These are phyloP conservation scores for Coprinellus micaceus DNA, from an alignment of 768 basidiomycete species.

Conservation along the genomic window DNA sequence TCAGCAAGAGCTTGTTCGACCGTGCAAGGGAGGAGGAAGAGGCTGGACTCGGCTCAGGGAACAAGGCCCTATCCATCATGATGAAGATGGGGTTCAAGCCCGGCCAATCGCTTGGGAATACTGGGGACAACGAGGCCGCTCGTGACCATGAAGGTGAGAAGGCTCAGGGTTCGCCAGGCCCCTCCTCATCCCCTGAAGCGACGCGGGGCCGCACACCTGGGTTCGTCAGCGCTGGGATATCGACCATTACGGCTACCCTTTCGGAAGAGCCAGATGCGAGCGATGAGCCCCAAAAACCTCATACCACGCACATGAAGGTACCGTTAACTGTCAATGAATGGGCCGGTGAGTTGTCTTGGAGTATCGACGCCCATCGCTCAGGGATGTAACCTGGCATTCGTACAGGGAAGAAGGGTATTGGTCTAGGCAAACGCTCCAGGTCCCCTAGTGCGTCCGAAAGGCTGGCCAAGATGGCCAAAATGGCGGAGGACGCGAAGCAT, in stretches of 20 bases:
- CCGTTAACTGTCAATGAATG: constrained; percentile 79
- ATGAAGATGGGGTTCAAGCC: constrained; percentile 92
- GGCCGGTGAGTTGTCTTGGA: constrained; percentile 55
- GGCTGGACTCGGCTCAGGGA: constrained; percentile 47
- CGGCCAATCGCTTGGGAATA: constrained; percentile 69
- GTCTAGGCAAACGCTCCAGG: constrained; percentile 60
- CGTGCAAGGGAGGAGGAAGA: constrained; percentile 64
- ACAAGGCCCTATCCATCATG: constrained; percentile 87
- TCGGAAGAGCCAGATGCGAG: neutral
- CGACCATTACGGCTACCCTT: neutral
- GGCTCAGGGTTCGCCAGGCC: constrained; percentile 12
- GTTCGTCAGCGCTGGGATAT: neutral
- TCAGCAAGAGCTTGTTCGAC: constrained; percentile 78
- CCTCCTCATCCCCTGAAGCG: neutral
- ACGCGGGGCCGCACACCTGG: neutral
- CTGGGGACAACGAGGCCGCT: constrained; percentile 18
- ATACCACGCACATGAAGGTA: constrained; percentile 47
- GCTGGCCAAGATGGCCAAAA: constrained; percentile 73
- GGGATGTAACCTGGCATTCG: constrained; percentile 1
- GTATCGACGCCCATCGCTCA: neutral
- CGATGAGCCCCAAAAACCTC: neutral
- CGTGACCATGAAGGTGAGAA: neutral
- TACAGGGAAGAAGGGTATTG: constrained; percentile 77
- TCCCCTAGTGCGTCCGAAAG: constrained; percentile 64
- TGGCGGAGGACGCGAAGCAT: constrained; percentile 56